These are phyloP conservation scores for Asterochloris erici DNA, from an alignment of 139 green algal genomes.

Conservation along the genomic window DNA sequence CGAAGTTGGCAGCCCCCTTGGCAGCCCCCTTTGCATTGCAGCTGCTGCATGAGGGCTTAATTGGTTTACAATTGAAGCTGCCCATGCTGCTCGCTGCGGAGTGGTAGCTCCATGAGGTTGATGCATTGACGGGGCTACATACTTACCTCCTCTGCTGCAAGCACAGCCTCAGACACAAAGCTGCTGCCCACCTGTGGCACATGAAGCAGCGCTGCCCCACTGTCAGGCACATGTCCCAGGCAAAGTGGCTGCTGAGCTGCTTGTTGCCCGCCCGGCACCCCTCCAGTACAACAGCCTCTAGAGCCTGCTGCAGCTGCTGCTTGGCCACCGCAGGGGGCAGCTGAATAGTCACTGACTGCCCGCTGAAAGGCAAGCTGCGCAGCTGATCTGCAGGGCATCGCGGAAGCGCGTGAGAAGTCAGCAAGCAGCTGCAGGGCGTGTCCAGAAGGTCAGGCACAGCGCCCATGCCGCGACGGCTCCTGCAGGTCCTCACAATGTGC, in stretches of 20 bases:
- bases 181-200: not conserved
- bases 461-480: not conserved
- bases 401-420: not conserved
- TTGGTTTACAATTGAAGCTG: too few relatives aligned
- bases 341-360: slow-evolving; percentile 11
- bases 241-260: not conserved
- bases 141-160: too few relatives aligned
- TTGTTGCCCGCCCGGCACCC: not conserved
- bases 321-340: not conserved
- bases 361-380: slow-evolving; percentile 9
- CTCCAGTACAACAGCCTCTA: not conserved
- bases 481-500: not conserved
- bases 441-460: not conserved
- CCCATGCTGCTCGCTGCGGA: too few relatives aligned
- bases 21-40: too few relatives aligned
- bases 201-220: not conserved
- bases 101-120: too few relatives aligned
- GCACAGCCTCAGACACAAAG: too few relatives aligned
- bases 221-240: slow-evolving; percentile 2
- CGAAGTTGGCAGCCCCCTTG: too few relatives aligned
- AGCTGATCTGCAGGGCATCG: not conserved
- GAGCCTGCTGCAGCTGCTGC: slow-evolving; percentile 12
- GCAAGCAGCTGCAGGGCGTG: not conserved
- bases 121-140: too few relatives aligned
- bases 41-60: too few relatives aligned